Evolutionary conservation across 164 flowering plant genomes (phyloP).

Genomic region (Macadamia tetraphylla): DNA sequence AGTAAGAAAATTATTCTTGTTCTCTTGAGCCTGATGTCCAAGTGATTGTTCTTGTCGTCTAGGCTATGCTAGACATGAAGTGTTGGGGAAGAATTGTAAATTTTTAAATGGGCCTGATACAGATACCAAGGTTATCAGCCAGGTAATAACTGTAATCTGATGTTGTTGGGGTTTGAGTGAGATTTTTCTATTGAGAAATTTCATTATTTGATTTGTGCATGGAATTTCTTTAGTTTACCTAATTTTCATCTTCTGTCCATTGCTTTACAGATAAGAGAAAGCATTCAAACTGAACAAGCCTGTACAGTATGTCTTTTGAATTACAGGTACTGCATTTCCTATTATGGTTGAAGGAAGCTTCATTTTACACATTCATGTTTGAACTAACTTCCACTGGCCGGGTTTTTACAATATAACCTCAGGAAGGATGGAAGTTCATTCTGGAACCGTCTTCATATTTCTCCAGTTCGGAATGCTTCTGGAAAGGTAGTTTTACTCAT

Average conservation of each 20-base stretch:
- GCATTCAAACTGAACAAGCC: slow-evolving; percentile 47
- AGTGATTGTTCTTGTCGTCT: slow-evolving; percentile 1
- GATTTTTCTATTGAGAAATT: not conserved
- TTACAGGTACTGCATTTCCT: slow-evolving; percentile 55
- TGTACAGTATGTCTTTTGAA: slow-evolving; percentile 84
- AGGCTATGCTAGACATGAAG: slow-evolving; percentile 84
- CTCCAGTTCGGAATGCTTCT: slow-evolving; percentile 85
- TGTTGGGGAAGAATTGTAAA: slow-evolving; percentile 69
- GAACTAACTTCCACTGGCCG: slow-evolving; percentile 4
- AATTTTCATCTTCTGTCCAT: not conserved
- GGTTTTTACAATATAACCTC: slow-evolving; percentile 17
- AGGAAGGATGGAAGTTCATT: slow-evolving; percentile 81
- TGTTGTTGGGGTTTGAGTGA: not conserved
- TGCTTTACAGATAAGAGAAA: slow-evolving; percentile 52
- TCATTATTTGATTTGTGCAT: not conserved
- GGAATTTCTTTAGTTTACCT: not conserved
- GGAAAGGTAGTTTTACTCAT: slow-evolving; percentile 63
- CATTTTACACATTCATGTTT: not conserved
- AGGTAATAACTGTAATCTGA: slow-evolving; percentile 33
- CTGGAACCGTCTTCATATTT: slow-evolving; percentile 85
- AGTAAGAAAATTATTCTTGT: not conserved
- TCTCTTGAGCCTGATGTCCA: not conserved
- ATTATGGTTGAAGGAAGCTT: not conserved
- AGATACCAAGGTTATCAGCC: slow-evolving; percentile 38
- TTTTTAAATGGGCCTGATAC: slow-evolving; percentile 70